A percentile compares a stretch with the other conserved stretches of the same genome.
These are phyloP conservation scores for Zygosaccharomyces gambellarensis DNA, from an alignment of 805 yeast species.

Conservation along the genomic window DNA sequence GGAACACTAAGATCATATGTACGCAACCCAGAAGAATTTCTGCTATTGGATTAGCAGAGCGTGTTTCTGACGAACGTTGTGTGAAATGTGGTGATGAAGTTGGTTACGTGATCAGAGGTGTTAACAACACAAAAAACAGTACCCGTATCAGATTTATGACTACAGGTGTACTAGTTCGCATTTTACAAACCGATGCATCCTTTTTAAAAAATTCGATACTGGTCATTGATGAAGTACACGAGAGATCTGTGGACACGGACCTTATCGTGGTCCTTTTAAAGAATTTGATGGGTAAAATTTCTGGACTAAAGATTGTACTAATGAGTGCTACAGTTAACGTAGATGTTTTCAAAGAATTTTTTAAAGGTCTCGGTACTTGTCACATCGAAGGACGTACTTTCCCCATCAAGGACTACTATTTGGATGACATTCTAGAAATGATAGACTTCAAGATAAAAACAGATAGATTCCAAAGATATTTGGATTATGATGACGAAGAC, in stretches of 20 bases:
- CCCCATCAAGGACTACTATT: constrained; percentile 74
- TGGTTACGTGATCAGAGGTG: constrained; percentile 90
- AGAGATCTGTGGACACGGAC: constrained; percentile 87
- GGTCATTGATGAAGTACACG: constrained; percentile 95
- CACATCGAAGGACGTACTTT: constrained; percentile 93
- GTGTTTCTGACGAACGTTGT: constrained; percentile 79
- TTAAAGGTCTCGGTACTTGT: constrained; percentile 54
- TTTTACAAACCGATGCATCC: constrained; percentile 54
- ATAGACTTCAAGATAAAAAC: constrained; percentile 52
- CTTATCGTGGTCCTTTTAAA: constrained; percentile 74
- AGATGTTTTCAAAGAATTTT: constrained; percentile 60
- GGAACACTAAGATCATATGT: constrained; percentile 60
- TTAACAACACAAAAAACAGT: constrained; percentile 51
- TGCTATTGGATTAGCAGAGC: constrained; percentile 88
- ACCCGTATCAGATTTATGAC: constrained; percentile 87
- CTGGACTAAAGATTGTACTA: constrained; percentile 60
- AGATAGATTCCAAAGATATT: constrained; percentile 15
- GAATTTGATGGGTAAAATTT: constrained; percentile 43
- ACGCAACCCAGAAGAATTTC: constrained; percentile 97
- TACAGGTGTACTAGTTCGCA: constrained; percentile 84
- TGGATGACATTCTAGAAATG: constrained; percentile 58
- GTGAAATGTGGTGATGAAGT: constrained; percentile 52
- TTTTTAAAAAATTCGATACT: constrained; percentile 56
- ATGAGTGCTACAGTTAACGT: constrained; percentile 95
- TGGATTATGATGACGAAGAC: constrained; percentile 19